Evolutionary conservation across 1,139 yeast species (phyloP).

Genomic region (Candida sojae): DNA sequence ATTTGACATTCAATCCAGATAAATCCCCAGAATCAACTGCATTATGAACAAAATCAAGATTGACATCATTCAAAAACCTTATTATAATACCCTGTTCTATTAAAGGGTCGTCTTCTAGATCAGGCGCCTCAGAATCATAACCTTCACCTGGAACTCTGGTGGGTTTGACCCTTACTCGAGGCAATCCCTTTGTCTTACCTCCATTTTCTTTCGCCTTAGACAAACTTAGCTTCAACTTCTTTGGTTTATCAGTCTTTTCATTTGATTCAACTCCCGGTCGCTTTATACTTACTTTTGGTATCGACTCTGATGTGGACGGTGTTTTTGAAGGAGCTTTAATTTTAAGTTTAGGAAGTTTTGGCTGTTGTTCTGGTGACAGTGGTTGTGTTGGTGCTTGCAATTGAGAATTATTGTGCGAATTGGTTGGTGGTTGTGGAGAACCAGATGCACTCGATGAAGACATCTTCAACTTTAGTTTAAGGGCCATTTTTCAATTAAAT

Average conservation of each 20-base stretch:
- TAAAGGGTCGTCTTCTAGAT: slow-evolving; percentile 90
- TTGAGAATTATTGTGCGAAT: background rate
- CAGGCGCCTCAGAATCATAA: slow-evolving; percentile 96
- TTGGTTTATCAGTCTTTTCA: slow-evolving; percentile 18
- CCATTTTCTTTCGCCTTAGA: slow-evolving; percentile 17
- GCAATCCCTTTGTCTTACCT: slow-evolving; percentile 31
- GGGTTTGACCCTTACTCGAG: slow-evolving; percentile 77
- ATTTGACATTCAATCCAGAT: slow-evolving; percentile 69
- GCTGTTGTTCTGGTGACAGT: slow-evolving; percentile 11
- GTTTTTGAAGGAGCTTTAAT: slow-evolving; percentile 26
- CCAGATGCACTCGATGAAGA: slow-evolving; percentile 17
- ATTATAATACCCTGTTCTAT: slow-evolving; percentile 83
- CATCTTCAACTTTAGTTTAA: slow-evolving; percentile 27
- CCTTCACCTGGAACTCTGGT: slow-evolving; percentile 91
- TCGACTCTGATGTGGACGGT: slow-evolving; percentile 9
- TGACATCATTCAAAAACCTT: slow-evolving; percentile 78
- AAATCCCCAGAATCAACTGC: slow-evolving; percentile 84
- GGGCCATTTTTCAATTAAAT: slow-evolving; percentile 17
- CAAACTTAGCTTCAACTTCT: slow-evolving; percentile 24
- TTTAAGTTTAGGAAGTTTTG: slow-evolving; percentile 25
- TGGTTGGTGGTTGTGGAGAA: slow-evolving; percentile 7
- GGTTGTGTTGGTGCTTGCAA: background rate
- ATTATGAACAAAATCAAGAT: slow-evolving; percentile 72
- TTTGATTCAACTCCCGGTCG: slow-evolving; percentile 11
- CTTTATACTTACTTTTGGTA: slow-evolving; percentile 7